These are phyloP conservation scores for Aspergillus tubingensis DNA, from an alignment of 2,329 filamentous ascomycete species.

Conservation along the genomic window DNA sequence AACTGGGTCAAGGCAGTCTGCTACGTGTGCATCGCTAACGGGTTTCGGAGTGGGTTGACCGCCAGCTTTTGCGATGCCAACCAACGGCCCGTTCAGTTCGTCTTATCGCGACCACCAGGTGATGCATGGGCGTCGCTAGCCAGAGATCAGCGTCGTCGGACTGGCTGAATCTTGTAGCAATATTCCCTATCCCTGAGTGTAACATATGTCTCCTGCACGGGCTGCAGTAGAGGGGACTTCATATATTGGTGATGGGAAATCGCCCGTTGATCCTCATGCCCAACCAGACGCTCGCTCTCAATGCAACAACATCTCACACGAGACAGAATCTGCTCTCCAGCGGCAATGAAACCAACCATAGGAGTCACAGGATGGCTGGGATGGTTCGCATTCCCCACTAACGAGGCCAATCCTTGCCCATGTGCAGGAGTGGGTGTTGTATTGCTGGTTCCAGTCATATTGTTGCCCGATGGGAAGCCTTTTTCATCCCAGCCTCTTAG, in stretches of 20 bases:
- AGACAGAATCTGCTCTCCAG: not conserved
- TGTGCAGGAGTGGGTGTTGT: not conserved
- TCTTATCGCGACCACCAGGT: conserved; percentile 5
- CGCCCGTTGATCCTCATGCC: not conserved
- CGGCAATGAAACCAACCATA: conserved; percentile 6
- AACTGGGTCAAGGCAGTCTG: conserved; percentile 26
- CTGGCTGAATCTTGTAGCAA: not conserved
- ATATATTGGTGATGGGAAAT: not conserved
- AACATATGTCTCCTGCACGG: not conserved
- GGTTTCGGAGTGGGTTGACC: conserved; percentile 24
- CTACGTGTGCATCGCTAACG: conserved; percentile 41
- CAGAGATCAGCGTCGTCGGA: not conserved
- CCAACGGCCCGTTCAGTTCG: conserved; percentile 8
- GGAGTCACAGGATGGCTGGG: conserved; percentile 7
- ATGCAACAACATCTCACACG: conserved; percentile 1
- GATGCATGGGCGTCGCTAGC: not conserved
- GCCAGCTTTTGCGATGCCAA: conserved; percentile 18
- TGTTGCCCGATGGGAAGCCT: conserved; percentile 16
- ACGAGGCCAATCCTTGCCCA: not conserved
- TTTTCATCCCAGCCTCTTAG: conserved; percentile 27
- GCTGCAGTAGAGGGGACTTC: not conserved
- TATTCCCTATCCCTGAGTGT: not conserved
- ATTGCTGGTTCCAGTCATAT: conserved; percentile 2
- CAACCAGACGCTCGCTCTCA: not conserved
- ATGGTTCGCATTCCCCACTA: conserved; percentile 1